A percentile compares a stretch with the other conserved stretches of the same genome.
These are phyloP conservation scores for Sphenostylis stenocarpa DNA, from an alignment of 306 rosid genomes.

Conservation along the genomic window DNA sequence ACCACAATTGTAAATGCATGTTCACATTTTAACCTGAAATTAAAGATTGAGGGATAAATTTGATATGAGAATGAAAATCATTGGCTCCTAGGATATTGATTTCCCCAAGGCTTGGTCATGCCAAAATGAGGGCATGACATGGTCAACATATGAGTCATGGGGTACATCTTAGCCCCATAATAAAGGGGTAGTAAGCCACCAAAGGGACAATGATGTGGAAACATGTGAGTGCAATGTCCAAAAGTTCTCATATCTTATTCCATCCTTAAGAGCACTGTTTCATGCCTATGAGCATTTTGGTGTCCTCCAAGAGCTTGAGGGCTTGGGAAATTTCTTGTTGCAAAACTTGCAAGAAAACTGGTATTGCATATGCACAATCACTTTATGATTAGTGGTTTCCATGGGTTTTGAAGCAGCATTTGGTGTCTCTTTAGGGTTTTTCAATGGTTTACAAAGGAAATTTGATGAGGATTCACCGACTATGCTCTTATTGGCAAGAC, in stretches of 20 bases:
- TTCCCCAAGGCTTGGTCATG: not conserved
- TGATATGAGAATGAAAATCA: no score
- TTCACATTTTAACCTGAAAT: no score
- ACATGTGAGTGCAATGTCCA: not conserved
- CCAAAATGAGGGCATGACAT: not conserved
- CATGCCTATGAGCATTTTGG: conserved; percentile 66
- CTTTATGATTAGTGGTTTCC: not conserved
- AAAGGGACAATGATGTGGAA: not conserved
- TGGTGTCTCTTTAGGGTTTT: not conserved
- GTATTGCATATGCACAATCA: not conserved
- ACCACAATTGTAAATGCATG: no score
- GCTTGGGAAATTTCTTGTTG: conserved; percentile 35
- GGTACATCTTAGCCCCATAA: not conserved
- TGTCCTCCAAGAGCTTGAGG: conserved; percentile 76
- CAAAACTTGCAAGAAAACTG: conserved; percentile 28
- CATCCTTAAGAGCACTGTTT: conserved; percentile 41
- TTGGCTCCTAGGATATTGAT: no score
- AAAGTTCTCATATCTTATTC: not conserved
- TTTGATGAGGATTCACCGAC: not conserved
- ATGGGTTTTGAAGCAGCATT: not conserved
- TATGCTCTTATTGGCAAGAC: not conserved
- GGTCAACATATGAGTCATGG: not conserved
- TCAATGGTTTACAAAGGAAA: not conserved
- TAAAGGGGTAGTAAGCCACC: not conserved
- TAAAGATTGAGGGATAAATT: no score